Evolutionary conservation across 371 early-diverging fungal genomes (phyloP).

Genomic region (Sporodiniella umbellata): DNA sequence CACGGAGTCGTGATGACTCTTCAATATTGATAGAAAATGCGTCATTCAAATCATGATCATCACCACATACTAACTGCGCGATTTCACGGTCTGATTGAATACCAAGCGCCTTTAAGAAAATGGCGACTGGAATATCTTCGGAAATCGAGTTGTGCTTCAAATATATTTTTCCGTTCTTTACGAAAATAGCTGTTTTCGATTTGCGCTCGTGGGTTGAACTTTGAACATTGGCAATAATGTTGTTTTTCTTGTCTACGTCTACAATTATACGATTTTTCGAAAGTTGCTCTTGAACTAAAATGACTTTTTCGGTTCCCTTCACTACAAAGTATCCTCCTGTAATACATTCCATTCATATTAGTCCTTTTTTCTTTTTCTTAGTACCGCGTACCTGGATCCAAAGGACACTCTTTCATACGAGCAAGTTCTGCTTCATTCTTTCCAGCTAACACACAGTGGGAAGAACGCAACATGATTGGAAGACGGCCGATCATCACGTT

Average conservation of each 20-base stretch:
- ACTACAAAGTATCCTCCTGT: conserved; percentile 99
- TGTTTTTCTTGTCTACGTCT: conserved; percentile 88
- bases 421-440: conserved; percentile 81
- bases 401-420: conserved; percentile 92
- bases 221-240: conserved; percentile 57
- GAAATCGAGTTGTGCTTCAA: conserved; percentile 94
- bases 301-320: conserved; percentile 98
- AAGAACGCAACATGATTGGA: conserved; percentile 98
- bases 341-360: too few relatives aligned
- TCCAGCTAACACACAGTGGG: conserved; percentile 84
- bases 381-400: conserved; percentile 94
- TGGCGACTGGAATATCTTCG: conserved; percentile 93
- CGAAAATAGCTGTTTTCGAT: conserved; percentile 92
- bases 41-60: conserved; percentile 80
- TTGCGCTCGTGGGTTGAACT: conserved; percentile 98
- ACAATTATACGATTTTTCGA: conserved; percentile 99
- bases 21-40: conserved; percentile 90
- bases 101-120: conserved; percentile 93
- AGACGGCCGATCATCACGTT: conserved; percentile 94
- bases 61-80: conserved; percentile 89
- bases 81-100: conserved; percentile 96
- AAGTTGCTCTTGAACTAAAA: conserved; percentile 99
- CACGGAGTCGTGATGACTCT: conserved; percentile 72
- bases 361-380: background rate
- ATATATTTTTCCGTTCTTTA: conserved; percentile 81